A percentile compares a stretch with the other conserved stretches of the same genome.
Conservation (phyloP, 108 stramenopile genomes). For the Conticribra weissflogii region DNA sequence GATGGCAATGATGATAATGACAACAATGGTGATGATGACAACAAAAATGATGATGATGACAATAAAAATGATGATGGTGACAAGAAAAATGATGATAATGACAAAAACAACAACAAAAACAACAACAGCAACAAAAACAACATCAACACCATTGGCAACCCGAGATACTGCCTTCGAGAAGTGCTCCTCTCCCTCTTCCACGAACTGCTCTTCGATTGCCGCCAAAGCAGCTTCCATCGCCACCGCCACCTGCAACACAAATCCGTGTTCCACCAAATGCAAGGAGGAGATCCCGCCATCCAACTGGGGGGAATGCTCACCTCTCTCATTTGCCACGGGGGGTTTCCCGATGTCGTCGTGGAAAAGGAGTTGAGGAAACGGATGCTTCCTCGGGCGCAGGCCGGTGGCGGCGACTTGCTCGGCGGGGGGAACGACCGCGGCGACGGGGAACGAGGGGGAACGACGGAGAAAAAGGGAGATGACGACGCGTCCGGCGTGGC, state of each 20-base stretch:
- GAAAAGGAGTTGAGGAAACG: conserved; percentile 22
- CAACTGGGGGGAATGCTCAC: conserved; percentile 45
- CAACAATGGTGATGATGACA: background rate
- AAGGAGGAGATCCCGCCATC: conserved; percentile 40
- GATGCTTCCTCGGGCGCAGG: too few species aligned
- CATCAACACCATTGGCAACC: background rate
- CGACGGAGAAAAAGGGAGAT: background rate
- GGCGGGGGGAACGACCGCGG: too few species aligned
- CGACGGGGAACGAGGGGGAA: too few species aligned
- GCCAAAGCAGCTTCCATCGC: conserved; percentile 18
- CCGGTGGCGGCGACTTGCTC: background rate
- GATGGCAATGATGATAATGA: background rate
- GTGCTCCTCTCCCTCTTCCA: conserved; percentile 30
- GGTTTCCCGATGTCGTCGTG: conserved; percentile 30
- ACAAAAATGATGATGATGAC: background rate
- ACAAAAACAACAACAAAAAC: background rate
- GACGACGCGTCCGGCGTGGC: too few species aligned
- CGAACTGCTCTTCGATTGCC: conserved; percentile 18
- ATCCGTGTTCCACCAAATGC: conserved; percentile 7
- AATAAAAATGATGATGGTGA: background rate
- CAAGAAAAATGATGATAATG: background rate
- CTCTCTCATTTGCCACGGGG: conserved; percentile 37
- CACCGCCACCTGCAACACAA: background rate
- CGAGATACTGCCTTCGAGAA: conserved; percentile 19
- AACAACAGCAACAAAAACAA: background rate